Base-by-base conservation (phyloP, 2,329 filamentous ascomycete genomes). In the Fusarium gaditjirri region DNA sequence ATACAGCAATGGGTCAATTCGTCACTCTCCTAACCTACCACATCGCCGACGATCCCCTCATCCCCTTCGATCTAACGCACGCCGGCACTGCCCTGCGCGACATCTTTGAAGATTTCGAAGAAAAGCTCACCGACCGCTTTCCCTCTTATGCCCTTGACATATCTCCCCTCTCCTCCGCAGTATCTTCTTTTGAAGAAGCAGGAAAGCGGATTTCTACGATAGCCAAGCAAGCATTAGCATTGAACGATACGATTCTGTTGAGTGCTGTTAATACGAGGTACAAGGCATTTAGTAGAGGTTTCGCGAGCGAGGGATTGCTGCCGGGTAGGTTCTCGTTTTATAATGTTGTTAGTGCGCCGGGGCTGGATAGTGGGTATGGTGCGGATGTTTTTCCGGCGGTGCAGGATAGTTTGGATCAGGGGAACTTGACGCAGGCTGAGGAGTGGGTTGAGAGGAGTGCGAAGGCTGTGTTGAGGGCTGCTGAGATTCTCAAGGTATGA, bases 1-100 rank as follows among this genome's bases (percentile, higher is more conserved):
- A 88, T 71, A 81, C 82, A 12, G 84, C 83, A 6, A 85, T 88
- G 71, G 85, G 84, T 10, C 84, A 86, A 16, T 74, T 72, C 8
- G 59, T 72, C 0, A 68, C 71, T 1, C 57, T 74, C 0, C 35
- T 74, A 3, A 59, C 71, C 0, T 74, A 74, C 5, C 70, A 72
- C 8, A 72, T 72, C 9, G 70, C 70, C 21, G 69, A 72, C 5
- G 69, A 72, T 8, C 56, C 65, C 0, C 35, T 72, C 11, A 72
- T 72, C 4, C 70, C 70, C 0, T 72, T 70, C 35, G 70, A 72
- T 10, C 41, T 72, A 4, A 35, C 38, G 2, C 70, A 72, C 17
- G 69, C 70, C 1, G 69, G 69, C 1, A 53, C 65, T 0, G 60
- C 65, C 33, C 61, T 72, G 0, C 69, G 69, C 2, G 70, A 72